Percentiles rank a stretch among this genome's conserved stretches.
These are phyloP conservation scores for Pseudomonodictys pantanalensis DNA, from an alignment of 495 filamentous ascomycete species.

Conservation along the genomic window DNA sequence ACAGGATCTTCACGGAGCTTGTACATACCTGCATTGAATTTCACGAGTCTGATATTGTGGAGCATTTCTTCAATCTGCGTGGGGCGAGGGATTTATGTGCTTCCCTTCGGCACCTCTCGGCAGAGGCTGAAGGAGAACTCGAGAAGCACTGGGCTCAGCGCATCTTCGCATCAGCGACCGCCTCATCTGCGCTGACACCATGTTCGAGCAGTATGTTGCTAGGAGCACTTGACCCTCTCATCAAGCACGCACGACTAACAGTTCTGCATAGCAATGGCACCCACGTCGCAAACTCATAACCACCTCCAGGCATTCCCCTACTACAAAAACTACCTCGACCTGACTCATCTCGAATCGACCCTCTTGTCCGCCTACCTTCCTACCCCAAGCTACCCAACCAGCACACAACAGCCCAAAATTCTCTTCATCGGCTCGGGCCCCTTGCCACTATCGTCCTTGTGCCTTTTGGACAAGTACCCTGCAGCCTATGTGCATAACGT, in stretches of 20 bases:
- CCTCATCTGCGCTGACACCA: background rate
- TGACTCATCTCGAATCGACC: slow-evolving; percentile 45
- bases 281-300: background rate
- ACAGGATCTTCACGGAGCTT: slow-evolving; percentile 40
- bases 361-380: slow-evolving; percentile 35
- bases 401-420: slow-evolving; percentile 2
- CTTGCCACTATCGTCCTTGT: slow-evolving; percentile 44
- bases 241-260: background rate
- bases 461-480: slow-evolving; percentile 31
- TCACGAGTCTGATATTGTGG: slow-evolving; percentile 15
- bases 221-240: background rate
- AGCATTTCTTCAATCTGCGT: slow-evolving; percentile 36
- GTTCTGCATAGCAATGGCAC: too few relatives aligned
- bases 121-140: slow-evolving; percentile 42
- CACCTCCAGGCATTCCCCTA: slow-evolving; percentile 43
- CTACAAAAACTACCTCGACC: slow-evolving; percentile 45
- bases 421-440: slow-evolving; percentile 49
- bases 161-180: slow-evolving; percentile 17
- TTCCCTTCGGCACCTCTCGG: slow-evolving; percentile 40
- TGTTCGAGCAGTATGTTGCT: too few relatives aligned
- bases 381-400: background rate
- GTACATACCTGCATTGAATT: slow-evolving; percentile 40
- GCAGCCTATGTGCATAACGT: slow-evolving; percentile 37
- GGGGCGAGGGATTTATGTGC: slow-evolving; percentile 31
- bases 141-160: slow-evolving; percentile 43